Base-by-base conservation (phyloP, 352 stramenopile species). In the Aphanomyces invadans region DNA sequence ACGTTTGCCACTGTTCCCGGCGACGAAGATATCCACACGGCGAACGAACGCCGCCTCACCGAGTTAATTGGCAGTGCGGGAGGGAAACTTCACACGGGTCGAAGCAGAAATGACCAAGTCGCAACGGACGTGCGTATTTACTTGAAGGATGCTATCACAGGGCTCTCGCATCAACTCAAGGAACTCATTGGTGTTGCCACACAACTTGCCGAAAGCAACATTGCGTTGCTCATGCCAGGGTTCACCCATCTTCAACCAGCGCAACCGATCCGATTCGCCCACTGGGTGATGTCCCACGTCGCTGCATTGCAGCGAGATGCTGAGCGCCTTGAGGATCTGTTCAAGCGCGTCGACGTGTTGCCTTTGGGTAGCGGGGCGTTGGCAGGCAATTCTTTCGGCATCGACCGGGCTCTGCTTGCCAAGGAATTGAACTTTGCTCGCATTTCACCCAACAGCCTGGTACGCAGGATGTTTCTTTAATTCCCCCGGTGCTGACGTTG, bases 11-110 rank as follows among this genome's bases (percentile, higher is more conserved):
- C 95, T 17, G 96, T 98, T 68, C 74, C 91, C 10, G 91, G 92
- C 46, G 97, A 99, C 75, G 97, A 99, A 77, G 97, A 99, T 78
- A 99, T 99, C 73, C 97, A 99, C 79, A 99, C 96, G 48, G 96
- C 96, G 48, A 99, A 99, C 74, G 97, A 99, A 75, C 91, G 97
- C 57, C 89, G 97, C 7, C 82, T 99, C 15, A 99, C 95, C 0
- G 97, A 99, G 81, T 78, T 99, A 54, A 90, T 99, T 59, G 96
- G 96, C 49, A 76, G 83, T n/a, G 85, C 97, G 33, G 97, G 95
- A 48, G 96, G 96, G 69, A 99, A 99, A 74, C 76, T 99, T 42
- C 97, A 99, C 81, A 99, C 96, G 1, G 89, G 90, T 7, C 82
- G 92, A 68, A 96, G 88, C 59, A 88, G 90, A 38, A 99, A 99